These are phyloP conservation scores for Cephalotrichum gorgonifer DNA, from an alignment of 2,329 filamentous ascomycete species.

Conservation along the genomic window DNA sequence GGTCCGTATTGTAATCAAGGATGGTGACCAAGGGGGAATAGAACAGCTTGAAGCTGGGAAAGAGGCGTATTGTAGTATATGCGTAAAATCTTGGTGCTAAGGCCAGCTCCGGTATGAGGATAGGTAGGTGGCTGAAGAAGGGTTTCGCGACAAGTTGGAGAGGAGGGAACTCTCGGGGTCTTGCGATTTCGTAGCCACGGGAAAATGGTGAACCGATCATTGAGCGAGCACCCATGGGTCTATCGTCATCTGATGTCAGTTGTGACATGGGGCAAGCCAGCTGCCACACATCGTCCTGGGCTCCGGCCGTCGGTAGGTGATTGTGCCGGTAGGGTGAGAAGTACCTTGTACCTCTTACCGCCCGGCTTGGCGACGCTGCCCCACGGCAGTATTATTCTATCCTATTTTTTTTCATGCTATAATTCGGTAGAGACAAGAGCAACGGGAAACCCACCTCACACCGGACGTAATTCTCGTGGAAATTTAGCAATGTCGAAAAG, in stretches of 20 bases:
- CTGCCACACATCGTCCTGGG: neutral
- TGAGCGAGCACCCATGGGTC: neutral
- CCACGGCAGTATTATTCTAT: neutral
- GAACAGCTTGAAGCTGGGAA: neutral
- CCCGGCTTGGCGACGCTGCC: neutral
- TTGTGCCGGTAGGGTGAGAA: neutral
- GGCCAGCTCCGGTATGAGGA: neutral
- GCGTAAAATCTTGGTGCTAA: neutral
- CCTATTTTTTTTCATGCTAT: neutral
- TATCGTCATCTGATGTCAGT: neutral
- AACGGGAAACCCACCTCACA: neutral
- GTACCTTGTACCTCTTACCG: neutral
- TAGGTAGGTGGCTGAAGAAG: neutral
- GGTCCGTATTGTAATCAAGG: neutral
- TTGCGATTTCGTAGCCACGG: constrained; percentile 5
- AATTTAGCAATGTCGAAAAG: constrained; percentile 12
- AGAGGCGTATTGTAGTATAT: neutral
- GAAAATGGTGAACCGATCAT: neutral
- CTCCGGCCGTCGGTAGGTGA: neutral
- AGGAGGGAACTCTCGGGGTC: neutral
- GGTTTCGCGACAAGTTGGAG: neutral
- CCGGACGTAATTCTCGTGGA: neutral
- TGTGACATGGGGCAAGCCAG: neutral
- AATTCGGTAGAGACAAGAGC: neutral
- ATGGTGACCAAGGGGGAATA: neutral